A percentile compares a stretch with the other conserved stretches of the same genome.
Conservation (phyloP, 371 early-diverging fungal species). For the Mucor mucedo region DNA sequence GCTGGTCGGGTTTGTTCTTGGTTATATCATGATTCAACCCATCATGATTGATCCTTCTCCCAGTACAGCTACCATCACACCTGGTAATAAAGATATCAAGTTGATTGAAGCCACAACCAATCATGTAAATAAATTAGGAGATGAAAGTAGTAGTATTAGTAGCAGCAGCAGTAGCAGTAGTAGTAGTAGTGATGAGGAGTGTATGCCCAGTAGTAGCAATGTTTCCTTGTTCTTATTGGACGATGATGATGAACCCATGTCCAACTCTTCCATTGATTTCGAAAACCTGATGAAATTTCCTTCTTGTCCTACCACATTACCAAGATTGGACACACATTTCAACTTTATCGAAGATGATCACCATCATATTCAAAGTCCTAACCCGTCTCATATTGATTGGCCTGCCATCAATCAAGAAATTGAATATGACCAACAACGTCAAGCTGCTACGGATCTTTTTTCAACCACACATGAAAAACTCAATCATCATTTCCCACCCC, state of each 20-base stretch:
- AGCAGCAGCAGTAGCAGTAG: neutral
- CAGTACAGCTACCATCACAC: too few relatives aligned
- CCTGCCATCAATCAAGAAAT: slow-evolving; percentile 21
- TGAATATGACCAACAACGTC: slow-evolving; percentile 18
- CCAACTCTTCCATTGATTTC: slow-evolving; percentile 18
- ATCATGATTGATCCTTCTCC: neutral
- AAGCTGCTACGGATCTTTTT: neutral
- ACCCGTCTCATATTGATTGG: slow-evolving; percentile 13
- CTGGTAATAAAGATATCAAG: too few relatives aligned
- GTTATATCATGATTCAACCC: slow-evolving; percentile 7
- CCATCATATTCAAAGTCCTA: neutral
- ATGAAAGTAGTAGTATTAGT: neutral
- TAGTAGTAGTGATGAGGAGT: too few relatives aligned
- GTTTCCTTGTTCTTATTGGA: too few relatives aligned
- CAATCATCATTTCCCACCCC: too few relatives aligned
- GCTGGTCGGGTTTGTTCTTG: slow-evolving; percentile 16
- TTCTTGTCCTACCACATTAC: slow-evolving; percentile 26
- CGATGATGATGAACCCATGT: neutral
- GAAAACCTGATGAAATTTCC: slow-evolving; percentile 21
- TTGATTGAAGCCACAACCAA: too few relatives aligned
- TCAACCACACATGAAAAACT: too few relatives aligned
- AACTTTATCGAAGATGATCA: slow-evolving; percentile 10
- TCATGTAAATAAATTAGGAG: too few relatives aligned
- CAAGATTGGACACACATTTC: slow-evolving; percentile 20
- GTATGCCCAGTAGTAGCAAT: too few relatives aligned